A percentile compares a stretch with the other conserved stretches of the same genome.
phyloP scores from a whole-genome alignment of 2,329 filamentous ascomycete species.

The Alternaria tenuissima region DNA sequence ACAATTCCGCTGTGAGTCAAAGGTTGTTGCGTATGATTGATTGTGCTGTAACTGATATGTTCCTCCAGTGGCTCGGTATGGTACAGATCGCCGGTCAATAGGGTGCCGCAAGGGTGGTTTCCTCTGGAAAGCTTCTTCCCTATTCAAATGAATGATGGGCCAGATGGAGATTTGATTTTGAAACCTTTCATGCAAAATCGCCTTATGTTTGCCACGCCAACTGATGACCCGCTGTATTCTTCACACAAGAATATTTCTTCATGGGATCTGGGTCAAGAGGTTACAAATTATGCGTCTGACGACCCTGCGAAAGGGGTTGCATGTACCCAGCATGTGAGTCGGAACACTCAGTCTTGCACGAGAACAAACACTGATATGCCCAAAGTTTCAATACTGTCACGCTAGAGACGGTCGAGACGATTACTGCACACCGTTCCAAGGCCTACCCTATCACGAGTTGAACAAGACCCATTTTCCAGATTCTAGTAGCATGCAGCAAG shows the following conservation, averaged over 20 bases:
- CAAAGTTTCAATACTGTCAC: neutral
- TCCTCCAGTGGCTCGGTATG: neutral
- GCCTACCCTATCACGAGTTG: neutral
- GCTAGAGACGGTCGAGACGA: slow-evolving; percentile 1
- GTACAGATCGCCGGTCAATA: neutral
- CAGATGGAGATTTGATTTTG: neutral
- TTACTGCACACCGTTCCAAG: neutral
- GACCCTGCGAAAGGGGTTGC: neutral
- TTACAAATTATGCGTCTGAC: neutral
- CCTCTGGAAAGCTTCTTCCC: neutral
- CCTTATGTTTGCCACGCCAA: neutral
- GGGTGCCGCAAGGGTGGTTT: neutral
- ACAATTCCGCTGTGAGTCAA: neutral
- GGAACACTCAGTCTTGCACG: too few relatives aligned
- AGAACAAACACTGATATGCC: too few relatives aligned
- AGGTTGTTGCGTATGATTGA: neutral
- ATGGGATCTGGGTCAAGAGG: too few relatives aligned
- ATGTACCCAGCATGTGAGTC: neutral
- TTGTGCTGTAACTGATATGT: neutral
- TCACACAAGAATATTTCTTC: neutral
- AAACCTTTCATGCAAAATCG: neutral
- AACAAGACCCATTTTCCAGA: neutral
- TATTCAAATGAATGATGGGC: neutral
- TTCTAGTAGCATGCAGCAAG: neutral
- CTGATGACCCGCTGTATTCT: neutral